Percentiles rank a stretch among this genome's conserved stretches.
Conservation (phyloP, 2,329 filamentous ascomycete species). For the Cyphellophora attinorum region DNA sequence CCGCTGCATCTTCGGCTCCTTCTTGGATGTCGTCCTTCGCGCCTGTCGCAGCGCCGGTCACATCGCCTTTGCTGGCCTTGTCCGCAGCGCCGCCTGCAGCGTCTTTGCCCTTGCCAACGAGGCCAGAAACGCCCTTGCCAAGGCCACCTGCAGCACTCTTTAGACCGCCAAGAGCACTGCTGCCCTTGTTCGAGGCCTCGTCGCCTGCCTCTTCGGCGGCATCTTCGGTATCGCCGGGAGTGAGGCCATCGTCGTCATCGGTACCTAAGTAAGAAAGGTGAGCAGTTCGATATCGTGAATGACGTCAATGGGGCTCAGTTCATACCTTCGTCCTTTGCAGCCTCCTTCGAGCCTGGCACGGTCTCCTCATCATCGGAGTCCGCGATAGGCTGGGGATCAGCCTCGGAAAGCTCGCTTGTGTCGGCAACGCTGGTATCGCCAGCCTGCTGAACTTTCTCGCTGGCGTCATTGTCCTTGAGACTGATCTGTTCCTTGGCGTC, state of each 20-base stretch:
- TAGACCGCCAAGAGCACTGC: conserved; percentile 12
- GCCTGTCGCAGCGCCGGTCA: conserved; percentile 13
- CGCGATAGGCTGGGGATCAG: conserved; percentile 15
- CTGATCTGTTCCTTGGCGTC: conserved; percentile 7
- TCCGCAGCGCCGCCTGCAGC: conserved; percentile 18
- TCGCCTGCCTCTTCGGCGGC: conserved; percentile 18
- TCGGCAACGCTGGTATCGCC: conserved; percentile 18
- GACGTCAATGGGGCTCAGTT: no score
- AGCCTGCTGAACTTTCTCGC: conserved; percentile 12
- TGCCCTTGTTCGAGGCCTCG: conserved; percentile 19
- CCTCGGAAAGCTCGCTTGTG: conserved; percentile 17
- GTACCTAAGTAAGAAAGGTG: conserved; percentile 4
- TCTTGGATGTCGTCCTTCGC: conserved; percentile 39
- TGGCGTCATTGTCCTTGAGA: conserved; percentile 1
- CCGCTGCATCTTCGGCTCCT: conserved; percentile 13
- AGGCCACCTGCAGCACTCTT: conserved; percentile 11
- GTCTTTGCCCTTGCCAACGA: conserved; percentile 16
- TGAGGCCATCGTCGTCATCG: conserved; percentile 13
- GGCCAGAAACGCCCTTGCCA: conserved; percentile 20
- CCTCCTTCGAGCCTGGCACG: conserved; percentile 8
- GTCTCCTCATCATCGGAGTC: conserved; percentile 15
- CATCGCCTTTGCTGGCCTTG: conserved; percentile 15
- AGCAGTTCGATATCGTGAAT: no score
- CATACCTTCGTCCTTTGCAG: conserved; percentile 12
- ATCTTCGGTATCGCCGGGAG: conserved; percentile 43